phyloP scores from a whole-genome alignment of 2,329 filamentous ascomycete species.

The Aureobasidium vineae region DNA sequence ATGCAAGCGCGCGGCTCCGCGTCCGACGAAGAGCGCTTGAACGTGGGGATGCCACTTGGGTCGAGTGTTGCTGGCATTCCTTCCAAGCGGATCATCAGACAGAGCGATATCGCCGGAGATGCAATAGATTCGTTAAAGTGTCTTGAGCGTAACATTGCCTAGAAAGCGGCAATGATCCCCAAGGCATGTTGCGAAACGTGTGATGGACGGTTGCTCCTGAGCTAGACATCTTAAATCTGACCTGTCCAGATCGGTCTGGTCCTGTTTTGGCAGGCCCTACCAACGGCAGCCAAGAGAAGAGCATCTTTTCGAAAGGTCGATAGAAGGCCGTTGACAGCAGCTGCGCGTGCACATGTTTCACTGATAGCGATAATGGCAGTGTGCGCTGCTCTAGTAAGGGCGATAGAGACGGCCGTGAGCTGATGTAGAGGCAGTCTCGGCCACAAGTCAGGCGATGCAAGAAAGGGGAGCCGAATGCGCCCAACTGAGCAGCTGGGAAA shows the following conservation, averaged over 20 bases:
- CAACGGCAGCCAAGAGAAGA: slow-evolving; percentile 4
- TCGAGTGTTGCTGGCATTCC: neutral
- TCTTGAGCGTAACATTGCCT: slow-evolving; percentile 9
- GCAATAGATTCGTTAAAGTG: slow-evolving; percentile 16
- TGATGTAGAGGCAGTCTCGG: neutral
- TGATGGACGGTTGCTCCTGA: slow-evolving; percentile 16
- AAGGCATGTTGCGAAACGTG: slow-evolving; percentile 4
- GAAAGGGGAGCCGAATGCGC: slow-evolving; percentile 6
- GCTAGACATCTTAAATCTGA: slow-evolving; percentile 19
- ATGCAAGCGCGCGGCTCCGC: slow-evolving; percentile 26
- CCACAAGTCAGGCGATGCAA: neutral
- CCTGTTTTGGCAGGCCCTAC: neutral
- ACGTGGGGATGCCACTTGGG: neutral
- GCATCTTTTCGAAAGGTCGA: neutral
- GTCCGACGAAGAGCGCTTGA: slow-evolving; percentile 2
- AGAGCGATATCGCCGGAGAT: slow-evolving; percentile 9
- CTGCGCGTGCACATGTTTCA: neutral
- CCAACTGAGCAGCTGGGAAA: neutral
- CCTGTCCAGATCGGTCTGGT: slow-evolving; percentile 25
- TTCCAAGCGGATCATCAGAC: neutral
- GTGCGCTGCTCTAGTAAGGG: neutral
- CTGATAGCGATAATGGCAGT: neutral
- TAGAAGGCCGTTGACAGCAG: slow-evolving; percentile 18
- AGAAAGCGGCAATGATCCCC: slow-evolving; percentile 15
- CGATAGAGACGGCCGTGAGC: neutral